Evolutionary conservation across 345 rosid genomes (phyloP), one percentile per base, ranked within the genome.

Genomic region (Noccaea caerulescens): DNA sequence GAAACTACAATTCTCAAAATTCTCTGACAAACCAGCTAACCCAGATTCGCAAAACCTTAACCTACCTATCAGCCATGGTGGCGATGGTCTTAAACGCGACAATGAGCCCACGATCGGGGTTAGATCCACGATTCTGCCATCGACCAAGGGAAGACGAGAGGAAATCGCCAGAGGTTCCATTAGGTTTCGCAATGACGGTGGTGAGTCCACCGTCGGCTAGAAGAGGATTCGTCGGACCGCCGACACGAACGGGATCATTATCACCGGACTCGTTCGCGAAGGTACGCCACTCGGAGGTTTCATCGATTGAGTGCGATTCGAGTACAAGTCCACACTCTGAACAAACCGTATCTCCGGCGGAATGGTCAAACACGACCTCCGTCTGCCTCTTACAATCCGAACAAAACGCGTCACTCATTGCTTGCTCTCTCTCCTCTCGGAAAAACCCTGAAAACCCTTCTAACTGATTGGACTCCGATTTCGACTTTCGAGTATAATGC

Each of bases 291-390:
- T 94, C 99, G 1, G 97, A 91, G 5, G 87, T 91, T 85, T 96
- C 99, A 52, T 94, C 99, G 82, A 94, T 91, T 18, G 99, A 91
- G 78, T 94, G 99, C 0, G 99, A 3, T 76, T 93, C 98, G 42
- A 93, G 78, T 39, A 93, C 97, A 59, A 93, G 83, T 1, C 97
- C 98, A 78, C 98, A 93, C 86, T 93, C 97, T 1, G 98, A 93
- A 66, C 98, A 93, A n/a, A 93, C 96, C 12, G 93, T 89, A 80
- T 93, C 98, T 14, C 98, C 98, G 10, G 98, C 98, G 36, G 98
- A 85, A 77, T 93, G 98, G 58, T 93, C 97, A 81, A 68, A 84
- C 43, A 93, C 97, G 36, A 93, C 97, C 90, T 91, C 97, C 79
- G 98, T 91, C 10, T 79, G 80, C 72, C 78, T 72, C 85, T 86